These are phyloP conservation scores for Monosporascus sp. DNA, from an alignment of 2,329 filamentous ascomycete genomes.

Conservation along the genomic window DNA sequence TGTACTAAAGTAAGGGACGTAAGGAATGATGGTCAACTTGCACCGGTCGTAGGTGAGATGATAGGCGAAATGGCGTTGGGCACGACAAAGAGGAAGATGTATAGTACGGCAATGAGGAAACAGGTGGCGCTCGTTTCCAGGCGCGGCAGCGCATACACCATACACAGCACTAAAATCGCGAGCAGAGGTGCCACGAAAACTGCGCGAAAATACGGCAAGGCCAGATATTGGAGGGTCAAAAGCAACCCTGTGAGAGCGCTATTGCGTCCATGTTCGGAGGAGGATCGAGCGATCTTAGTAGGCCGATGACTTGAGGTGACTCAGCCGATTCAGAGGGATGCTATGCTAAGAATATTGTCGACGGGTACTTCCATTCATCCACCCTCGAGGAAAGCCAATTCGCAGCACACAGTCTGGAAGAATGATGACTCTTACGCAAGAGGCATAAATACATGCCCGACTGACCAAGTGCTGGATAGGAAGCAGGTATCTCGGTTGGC, in stretches of 20 bases:
- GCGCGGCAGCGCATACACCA: too few species aligned
- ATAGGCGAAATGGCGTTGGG: background rate
- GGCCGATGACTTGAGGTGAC: too few species aligned
- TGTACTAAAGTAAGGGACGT: conserved; percentile 1
- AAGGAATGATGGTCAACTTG: conserved; percentile 1
- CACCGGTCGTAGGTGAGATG: background rate
- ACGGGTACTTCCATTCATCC: too few species aligned
- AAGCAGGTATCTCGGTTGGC: too few species aligned
- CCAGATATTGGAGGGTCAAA: conserved; percentile 1
- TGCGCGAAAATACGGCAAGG: conserved; percentile 1
- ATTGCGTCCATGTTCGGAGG: too few species aligned
- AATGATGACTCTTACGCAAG: conserved; percentile 10
- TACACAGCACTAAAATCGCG: background rate
- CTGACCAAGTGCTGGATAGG: too few species aligned
- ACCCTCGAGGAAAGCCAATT: conserved; percentile 9
- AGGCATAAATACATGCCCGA: conserved; percentile 8
- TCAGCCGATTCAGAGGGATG: too few species aligned
- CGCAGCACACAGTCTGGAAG: conserved; percentile 14
- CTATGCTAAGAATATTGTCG: too few species aligned
- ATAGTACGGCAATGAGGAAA: background rate
- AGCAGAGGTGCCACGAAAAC: background rate
- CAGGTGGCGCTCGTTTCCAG: background rate
- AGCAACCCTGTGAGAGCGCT: too few species aligned
- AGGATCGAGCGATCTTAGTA: too few species aligned
- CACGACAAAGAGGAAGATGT: background rate